Percentiles rank a stretch among this genome's conserved stretches.
phyloP scores from a whole-genome alignment of 2,329 filamentous ascomycete genomes.

The Zymoseptoria passerinii region DNA sequence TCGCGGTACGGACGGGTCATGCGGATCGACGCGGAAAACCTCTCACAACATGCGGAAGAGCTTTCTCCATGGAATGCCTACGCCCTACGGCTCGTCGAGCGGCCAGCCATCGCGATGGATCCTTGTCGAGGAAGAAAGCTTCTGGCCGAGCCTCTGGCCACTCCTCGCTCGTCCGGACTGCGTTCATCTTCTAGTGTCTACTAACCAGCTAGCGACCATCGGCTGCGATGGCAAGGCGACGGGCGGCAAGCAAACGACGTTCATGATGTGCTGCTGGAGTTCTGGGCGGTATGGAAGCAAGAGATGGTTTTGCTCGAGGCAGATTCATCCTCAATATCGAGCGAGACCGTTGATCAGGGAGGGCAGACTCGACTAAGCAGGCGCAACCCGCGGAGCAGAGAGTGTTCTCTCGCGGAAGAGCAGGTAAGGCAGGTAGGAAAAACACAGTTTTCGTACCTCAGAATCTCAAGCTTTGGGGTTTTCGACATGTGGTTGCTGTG shows the following conservation, averaged over 20 bases:
- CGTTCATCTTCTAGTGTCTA: neutral
- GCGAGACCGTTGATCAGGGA: neutral
- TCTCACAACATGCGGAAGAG: neutral
- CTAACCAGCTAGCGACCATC: neutral
- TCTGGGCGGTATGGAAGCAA: neutral
- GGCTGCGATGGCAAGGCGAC: neutral
- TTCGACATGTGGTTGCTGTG: slow-evolving; percentile 7
- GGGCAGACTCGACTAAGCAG: neutral
- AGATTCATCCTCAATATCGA: neutral
- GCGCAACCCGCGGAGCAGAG: neutral
- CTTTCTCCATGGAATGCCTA: too few species aligned
- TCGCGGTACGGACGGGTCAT: neutral
- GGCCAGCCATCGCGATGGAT: slow-evolving; percentile 3
- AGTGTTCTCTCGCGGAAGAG: neutral
- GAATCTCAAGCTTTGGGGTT: neutral
- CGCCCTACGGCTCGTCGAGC: too few species aligned
- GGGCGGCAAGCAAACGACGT: neutral
- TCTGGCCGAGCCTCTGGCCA: neutral
- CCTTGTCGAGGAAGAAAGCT: neutral
- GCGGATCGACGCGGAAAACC: neutral
- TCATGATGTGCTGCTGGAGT: neutral
- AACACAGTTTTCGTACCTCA: neutral
- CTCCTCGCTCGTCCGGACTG: neutral
- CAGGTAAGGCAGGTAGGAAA: neutral
- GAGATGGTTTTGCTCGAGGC: neutral